phyloP scores from a whole-genome alignment of 169 alveolate species.

The Plasmodium cynomolgi region DNA sequence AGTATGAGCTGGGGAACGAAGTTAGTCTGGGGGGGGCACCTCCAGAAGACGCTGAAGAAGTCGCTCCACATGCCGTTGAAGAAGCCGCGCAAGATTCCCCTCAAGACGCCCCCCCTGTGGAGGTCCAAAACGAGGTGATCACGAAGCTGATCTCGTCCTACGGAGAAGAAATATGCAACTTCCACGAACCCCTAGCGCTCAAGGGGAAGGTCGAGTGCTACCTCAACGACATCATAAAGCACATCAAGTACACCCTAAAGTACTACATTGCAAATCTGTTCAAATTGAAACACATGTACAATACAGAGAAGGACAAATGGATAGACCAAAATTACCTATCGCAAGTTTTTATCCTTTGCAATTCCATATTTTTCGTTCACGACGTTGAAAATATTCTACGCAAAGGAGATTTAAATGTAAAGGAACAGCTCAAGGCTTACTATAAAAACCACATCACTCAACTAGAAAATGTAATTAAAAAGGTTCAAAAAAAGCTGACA shows the following conservation, averaged over 20 bases:
- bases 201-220: slow-evolving; percentile 65
- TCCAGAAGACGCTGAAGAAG: background rate
- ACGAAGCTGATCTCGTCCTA: slow-evolving; percentile 56
- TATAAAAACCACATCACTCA: slow-evolving; percentile 83
- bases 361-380: slow-evolving; percentile 55
- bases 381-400: slow-evolving; percentile 76
- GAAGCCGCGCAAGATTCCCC: background rate
- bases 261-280: slow-evolving; percentile 48
- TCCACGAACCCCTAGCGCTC: slow-evolving; percentile 26
- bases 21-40: slow-evolving; percentile 39
- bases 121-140: slow-evolving; percentile 14
- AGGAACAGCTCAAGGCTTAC: slow-evolving; percentile 85
- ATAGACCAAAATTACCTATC: slow-evolving; percentile 61
- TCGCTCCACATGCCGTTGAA: too few species aligned
- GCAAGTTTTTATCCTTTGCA: slow-evolving; percentile 67
- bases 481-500: slow-evolving; percentile 92
- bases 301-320: slow-evolving; percentile 50
- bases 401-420: slow-evolving; percentile 75
- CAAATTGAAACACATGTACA: slow-evolving; percentile 17
- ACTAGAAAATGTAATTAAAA: slow-evolving; percentile 90
- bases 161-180: slow-evolving; percentile 68
- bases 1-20: slow-evolving; percentile 33
- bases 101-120: background rate
- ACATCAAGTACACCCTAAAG: slow-evolving; percentile 51
- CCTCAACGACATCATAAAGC: slow-evolving; percentile 55